Base-by-base conservation (phyloP, 257 asterid species). In the Nicotiana benthamiana region DNA sequence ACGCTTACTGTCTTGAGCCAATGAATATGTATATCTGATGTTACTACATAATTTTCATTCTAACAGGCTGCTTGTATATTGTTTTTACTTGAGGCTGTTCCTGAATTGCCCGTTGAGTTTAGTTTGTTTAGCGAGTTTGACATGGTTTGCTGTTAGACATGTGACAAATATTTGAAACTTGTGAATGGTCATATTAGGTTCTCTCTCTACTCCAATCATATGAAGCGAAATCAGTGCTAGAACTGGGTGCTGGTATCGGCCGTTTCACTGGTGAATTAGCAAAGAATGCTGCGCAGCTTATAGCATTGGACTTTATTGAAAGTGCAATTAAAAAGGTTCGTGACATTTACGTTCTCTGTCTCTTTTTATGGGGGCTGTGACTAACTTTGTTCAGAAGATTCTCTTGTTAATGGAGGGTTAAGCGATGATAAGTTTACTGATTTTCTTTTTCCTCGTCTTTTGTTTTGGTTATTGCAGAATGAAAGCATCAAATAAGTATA, bases 181-280 rank as follows among this genome's bases (percentile, higher is more conserved):
- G 24, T 72, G 36, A 54, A 72, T 72, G 34, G 57, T 32, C 20
- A 43, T 64, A 2, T n/a, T 13, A 96, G 99, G 97, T 96, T 65
- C 89, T 96, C 56, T 90, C 98, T 51, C 79, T 92, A 79, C 97
- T 96, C 77, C 99, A 98, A 15, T 84, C 93, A 53, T 90, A 87
- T 40, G 97, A 91, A 75, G 96, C 96, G 61, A 96, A 94, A 82
- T 89, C 95, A 6, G 85, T 96, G 82, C 88, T 96, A 78, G 99
- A 96, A 88, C 92, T 96, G 40, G 99, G 99, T 79, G 99, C 99
- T 90, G 99, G 99, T 63, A 94, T 96, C 86, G 99, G 99, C 77
- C 98, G 99, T 81, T 96, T 96, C 85, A 94, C 99, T 8, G 90
- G 95, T 80, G 97, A 96, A 83, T 79, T 96, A 79, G 99, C 95